Conservation (phyloP, 108 stramenopile species). For the Discostella stelligeroides region DNA sequence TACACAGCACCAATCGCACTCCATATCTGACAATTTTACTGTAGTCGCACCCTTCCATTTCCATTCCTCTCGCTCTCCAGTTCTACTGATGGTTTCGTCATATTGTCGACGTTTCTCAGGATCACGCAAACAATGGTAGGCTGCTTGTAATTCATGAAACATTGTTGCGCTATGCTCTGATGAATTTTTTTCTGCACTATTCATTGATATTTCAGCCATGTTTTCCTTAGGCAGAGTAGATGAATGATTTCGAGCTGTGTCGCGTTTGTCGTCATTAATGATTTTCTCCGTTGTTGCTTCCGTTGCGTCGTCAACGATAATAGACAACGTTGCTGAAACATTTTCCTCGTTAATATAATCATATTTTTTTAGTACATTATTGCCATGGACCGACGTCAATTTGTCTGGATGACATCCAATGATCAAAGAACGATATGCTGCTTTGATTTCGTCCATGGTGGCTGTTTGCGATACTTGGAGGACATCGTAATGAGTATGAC, state of each 20-base stretch:
- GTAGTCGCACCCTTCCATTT: conserved; percentile 41
- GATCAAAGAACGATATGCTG: conserved; percentile 65
- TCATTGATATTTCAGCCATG: conserved; percentile 4
- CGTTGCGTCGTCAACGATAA: conserved; percentile 39
- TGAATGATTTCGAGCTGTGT: neutral
- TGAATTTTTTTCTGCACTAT: conserved; percentile 19
- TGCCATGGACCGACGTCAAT: neutral
- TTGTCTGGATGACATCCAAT: conserved; percentile 73
- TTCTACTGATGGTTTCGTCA: conserved; percentile 56
- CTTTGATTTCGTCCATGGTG: conserved; percentile 71
- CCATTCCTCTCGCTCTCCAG: conserved; percentile 31
- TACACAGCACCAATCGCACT: conserved; percentile 42
- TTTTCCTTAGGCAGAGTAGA: conserved; percentile 5
- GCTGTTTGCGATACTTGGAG: conserved; percentile 68
- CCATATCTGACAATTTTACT: conserved; percentile 61
- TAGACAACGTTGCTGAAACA: conserved; percentile 17
- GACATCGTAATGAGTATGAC: conserved; percentile 70
- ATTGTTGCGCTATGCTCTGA: conserved; percentile 1
- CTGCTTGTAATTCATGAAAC: conserved; percentile 72
- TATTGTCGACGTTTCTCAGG: conserved; percentile 49
- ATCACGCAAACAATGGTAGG: conserved; percentile 69
- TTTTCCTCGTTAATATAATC: conserved; percentile 4
- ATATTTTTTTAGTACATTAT: too few species aligned
- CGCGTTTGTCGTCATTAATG: neutral
- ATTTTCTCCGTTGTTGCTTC: conserved; percentile 16